phyloP scores from a whole-genome alignment of 768 basidiomycete genomes.

The Holtermannia corniformis region DNA sequence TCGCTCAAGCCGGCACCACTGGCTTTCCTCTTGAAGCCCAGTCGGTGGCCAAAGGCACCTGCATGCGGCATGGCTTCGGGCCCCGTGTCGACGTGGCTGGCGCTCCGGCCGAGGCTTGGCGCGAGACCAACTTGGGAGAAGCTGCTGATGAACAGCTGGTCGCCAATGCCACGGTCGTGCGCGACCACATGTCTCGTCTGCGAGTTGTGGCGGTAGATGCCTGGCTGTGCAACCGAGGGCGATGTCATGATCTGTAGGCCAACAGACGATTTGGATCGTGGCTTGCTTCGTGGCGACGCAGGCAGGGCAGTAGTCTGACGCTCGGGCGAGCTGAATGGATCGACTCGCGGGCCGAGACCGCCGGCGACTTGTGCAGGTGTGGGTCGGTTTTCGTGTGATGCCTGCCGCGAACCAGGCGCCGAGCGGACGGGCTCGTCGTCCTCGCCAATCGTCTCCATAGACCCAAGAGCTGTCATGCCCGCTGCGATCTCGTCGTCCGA shows the following conservation, averaged over 20 bases:
- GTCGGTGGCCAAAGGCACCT: slow-evolving; percentile 5
- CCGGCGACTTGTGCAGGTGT: slow-evolving; percentile 25
- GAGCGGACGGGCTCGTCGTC: slow-evolving; percentile 9
- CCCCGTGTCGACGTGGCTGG: slow-evolving; percentile 20
- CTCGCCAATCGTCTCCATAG: slow-evolving; percentile 31
- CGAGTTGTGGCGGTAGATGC: slow-evolving; percentile 2
- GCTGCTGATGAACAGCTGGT: slow-evolving; percentile 71
- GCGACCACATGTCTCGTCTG: slow-evolving; percentile 12
- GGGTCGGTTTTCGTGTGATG: not conserved
- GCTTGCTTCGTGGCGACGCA: not conserved
- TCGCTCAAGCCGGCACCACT: slow-evolving; percentile 32
- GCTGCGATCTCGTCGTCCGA: slow-evolving; percentile 20
- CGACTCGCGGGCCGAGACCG: slow-evolving; percentile 2
- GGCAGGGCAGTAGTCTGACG: slow-evolving; percentile 1
- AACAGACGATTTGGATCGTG: slow-evolving; percentile 34
- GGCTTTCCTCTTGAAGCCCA: slow-evolving; percentile 19
- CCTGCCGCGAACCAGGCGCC: not conserved
- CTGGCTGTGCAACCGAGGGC: slow-evolving; percentile 11
- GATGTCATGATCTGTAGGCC: slow-evolving; percentile 35
- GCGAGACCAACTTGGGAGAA: slow-evolving; percentile 60
- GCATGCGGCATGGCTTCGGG: slow-evolving; percentile 1
- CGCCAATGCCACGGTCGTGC: slow-evolving; percentile 56
- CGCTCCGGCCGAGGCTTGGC: slow-evolving; percentile 50
- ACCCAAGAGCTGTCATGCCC: slow-evolving; percentile 28
- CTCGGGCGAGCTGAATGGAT: slow-evolving; percentile 17